Evolutionary conservation across 2,329 filamentous ascomycete genomes (phyloP), one percentile per base, ranked within the genome.

Genomic region (Penicillium sp.): DNA sequence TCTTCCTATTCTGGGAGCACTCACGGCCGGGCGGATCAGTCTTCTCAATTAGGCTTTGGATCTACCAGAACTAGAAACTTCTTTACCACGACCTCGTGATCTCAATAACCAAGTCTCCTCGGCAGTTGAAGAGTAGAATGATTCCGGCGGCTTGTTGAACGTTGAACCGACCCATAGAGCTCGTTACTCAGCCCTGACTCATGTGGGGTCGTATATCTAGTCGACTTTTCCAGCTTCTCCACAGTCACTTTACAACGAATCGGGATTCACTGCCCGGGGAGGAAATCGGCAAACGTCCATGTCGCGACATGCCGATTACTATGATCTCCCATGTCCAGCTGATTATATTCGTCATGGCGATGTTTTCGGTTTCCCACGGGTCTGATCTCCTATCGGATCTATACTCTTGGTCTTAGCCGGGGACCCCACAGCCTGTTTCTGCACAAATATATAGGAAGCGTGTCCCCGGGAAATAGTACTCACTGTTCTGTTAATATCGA

Each of bases 11-110:
- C 51, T 61, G 32, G 62, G 51, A 42, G 62, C 56, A 14, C 57
- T 70, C 46, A 66, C 65, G 7, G 68, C 64, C 13, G 72, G 72
- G 4, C 68, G 67, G 37, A 70, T 74, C 22, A 74, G 69, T 51
- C 52, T 75, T 28, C 45, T 70, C 13, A 73, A 72, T 45, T 69
- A 62, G 44, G 18, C 18, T 20, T 20, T 20, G 4, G 18, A 20
- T 20, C 18, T 20, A 20, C 18, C 18, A 20, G 18, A 20, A 20
- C 18, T 20, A 20, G 18, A 4, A 20, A 20, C 18, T 20, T 20
- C 2, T 20, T 3, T 20, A 3, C 18, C 3, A 3, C 10, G n/a
- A 27, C 28, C 24, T 24, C 20, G n/a, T 18, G 24, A 26, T 20
- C 18, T 20, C 24, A 26, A 8, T 26, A 26, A 9, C 10, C 24